Evolutionary conservation across 2,329 filamentous ascomycete species (phyloP), one percentile per base, ranked within the genome.

Genomic region (Claviceps africana): DNA sequence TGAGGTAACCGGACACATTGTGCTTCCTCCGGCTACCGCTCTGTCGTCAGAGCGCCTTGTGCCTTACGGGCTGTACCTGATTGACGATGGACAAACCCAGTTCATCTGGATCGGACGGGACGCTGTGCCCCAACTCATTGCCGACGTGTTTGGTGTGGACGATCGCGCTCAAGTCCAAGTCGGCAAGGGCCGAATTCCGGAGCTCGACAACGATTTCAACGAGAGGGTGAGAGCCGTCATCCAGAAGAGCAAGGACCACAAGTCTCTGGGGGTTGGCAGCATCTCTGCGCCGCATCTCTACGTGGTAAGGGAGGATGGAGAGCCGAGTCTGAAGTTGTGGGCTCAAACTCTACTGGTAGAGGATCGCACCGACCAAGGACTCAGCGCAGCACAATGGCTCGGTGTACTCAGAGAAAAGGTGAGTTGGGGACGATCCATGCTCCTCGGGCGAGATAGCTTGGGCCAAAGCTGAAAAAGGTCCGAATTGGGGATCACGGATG

Each of bases 101-200:
- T 98, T 98, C 77, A 71, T 98, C 47, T 98, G 93, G 93, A 78
- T 97, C 21, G 93, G 93, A 15, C 83, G 90, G 37, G 91, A 98
- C 59, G 85, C 91, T 1, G 88, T 98, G 30, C 88, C 89, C 1
- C 88, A 95, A 64, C 77, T 98, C 33, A 74, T 97, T 42, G 70
- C 78, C 50, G 93, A 98, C 61, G 91, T 97, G 6, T 98, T 98
- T 65, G 91, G 89, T 25, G 77, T 93, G 11, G 76, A 84, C 46
- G 90, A 96, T 68, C 83, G 86, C 64, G 83, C 82, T 40, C 85
- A 88, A 64, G 74, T 98, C 55, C 89, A 88, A 58, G 88, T 96
- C 56, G 93, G 93, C 67, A 98, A 98, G 77, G 84, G 84, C 25
- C 81, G 82, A 4, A 69, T 98, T 57, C 89, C 91, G 0, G 83